These are phyloP conservation scores for Mycena alexandri DNA, from an alignment of 768 basidiomycete species.

Conservation along the genomic window DNA sequence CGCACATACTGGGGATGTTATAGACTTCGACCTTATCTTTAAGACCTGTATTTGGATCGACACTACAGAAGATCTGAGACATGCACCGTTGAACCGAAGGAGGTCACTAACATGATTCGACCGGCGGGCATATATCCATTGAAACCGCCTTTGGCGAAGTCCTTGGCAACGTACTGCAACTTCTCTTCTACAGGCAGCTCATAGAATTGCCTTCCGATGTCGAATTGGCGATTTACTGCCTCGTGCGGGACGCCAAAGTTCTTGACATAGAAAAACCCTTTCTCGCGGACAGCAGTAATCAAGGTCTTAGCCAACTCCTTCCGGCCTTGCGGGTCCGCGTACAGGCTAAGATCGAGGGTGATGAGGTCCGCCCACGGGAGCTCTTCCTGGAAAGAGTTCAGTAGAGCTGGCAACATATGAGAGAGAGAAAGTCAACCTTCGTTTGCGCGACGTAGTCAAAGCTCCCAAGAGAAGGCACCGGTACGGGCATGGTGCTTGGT, in stretches of 20 bases:
- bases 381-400: constrained; percentile 50
- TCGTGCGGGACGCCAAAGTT: constrained; percentile 64
- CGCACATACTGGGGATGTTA: constrained; percentile 60
- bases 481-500: constrained; percentile 45
- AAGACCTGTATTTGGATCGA: constrained; percentile 52
- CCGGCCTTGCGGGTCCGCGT: constrained; percentile 56
- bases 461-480: constrained; percentile 50
- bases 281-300: constrained; percentile 58
- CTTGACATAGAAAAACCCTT: constrained; percentile 67
- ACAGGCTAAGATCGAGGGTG: constrained; percentile 59
- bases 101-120: constrained; percentile 49
- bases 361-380: constrained; percentile 64
- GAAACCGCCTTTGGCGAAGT: constrained; percentile 55
- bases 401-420: constrained; percentile 9
- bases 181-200: constrained; percentile 65
- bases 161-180: constrained; percentile 55
- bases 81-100: background rate
- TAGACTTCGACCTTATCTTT: constrained; percentile 61
- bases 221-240: constrained; percentile 62
- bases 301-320: constrained; percentile 55
- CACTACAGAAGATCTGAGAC: constrained; percentile 37
- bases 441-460: constrained; percentile 53
- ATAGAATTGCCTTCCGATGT: constrained; percentile 60
- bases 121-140: constrained; percentile 65
- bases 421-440: constrained; percentile 40